Conservation (phyloP, 768 basidiomycete species). For the Leccinum uliginosum region DNA sequence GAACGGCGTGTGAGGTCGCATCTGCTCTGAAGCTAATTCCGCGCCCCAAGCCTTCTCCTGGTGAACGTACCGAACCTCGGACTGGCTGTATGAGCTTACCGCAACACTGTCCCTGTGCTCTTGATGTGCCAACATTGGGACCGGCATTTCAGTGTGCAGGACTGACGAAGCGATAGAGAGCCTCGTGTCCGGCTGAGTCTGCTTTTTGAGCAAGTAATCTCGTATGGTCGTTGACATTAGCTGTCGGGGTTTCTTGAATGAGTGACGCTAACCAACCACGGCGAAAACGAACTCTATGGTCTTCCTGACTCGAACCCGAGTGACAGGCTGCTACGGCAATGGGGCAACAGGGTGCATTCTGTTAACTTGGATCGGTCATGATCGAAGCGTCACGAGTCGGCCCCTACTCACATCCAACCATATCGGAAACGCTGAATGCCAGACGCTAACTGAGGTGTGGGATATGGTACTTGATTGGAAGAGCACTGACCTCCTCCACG, state of each 20-base stretch:
- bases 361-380: conserved; percentile 3
- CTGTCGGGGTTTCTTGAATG: conserved; percentile 31
- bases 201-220: conserved; percentile 65
- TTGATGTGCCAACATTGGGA: conserved; percentile 27
- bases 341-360: conserved; percentile 83
- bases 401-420: conserved; percentile 63
- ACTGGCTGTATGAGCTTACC: conserved; percentile 26
- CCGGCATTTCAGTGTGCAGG: conserved; percentile 26
- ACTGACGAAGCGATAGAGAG: conserved; percentile 24
- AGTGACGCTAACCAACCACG: not conserved
- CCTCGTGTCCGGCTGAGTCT: conserved; percentile 18
- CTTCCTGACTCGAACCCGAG: conserved; percentile 77
- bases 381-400: not conserved
- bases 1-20: conserved; percentile 37
- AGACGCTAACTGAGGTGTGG: conserved; percentile 1
- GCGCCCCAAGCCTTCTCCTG: conserved; percentile 31
- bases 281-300: conserved; percentile 58
- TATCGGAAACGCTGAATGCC: conserved; percentile 69
- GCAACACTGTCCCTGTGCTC: conserved; percentile 29
- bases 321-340: conserved; percentile 76
- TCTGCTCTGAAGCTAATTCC: conserved; percentile 34
- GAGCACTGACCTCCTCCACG: conserved; percentile 69
- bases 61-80: conserved; percentile 25
- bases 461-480: not conserved
- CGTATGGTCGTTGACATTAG: conserved; percentile 61